These are phyloP conservation scores for Suillus americanus DNA, from an alignment of 768 basidiomycete species.

Conservation along the genomic window DNA sequence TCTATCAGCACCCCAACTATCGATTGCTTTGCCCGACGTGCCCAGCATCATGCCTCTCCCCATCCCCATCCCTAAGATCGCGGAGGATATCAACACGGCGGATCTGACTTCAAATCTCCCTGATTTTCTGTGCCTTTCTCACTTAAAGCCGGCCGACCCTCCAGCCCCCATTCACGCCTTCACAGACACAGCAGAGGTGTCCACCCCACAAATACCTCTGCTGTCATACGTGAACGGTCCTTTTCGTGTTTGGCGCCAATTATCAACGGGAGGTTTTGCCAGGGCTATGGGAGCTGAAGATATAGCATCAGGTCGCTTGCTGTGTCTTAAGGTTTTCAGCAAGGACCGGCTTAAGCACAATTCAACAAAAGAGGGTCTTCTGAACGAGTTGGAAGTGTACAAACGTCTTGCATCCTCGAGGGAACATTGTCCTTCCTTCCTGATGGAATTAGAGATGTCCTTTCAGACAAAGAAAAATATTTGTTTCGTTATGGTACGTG, in stretches of 20 bases:
- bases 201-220: background rate
- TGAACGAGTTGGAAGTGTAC: constrained; percentile 36
- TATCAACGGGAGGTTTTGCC: constrained; percentile 25
- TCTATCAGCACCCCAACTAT: background rate
- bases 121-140: background rate
- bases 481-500: constrained; percentile 42
- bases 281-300: constrained; percentile 25
- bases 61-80: background rate
- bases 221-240: constrained; percentile 15
- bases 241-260: constrained; percentile 17
- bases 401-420: constrained; percentile 30
- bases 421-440: constrained; percentile 28
- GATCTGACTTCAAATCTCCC: background rate
- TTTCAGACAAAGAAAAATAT: constrained; percentile 30
- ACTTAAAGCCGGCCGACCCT: background rate
- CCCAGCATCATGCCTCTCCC: background rate
- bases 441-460: constrained; percentile 39
- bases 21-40: background rate
- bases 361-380: constrained; percentile 17
- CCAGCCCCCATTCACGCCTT: background rate
- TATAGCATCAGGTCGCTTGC: constrained; percentile 25
- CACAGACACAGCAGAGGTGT: background rate
- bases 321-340: constrained; percentile 41
- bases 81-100: background rate
- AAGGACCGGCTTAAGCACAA: constrained; percentile 17